These are phyloP conservation scores for Metschnikowia dekortorum DNA, from an alignment of 805 yeast genomes.

Conservation along the genomic window DNA sequence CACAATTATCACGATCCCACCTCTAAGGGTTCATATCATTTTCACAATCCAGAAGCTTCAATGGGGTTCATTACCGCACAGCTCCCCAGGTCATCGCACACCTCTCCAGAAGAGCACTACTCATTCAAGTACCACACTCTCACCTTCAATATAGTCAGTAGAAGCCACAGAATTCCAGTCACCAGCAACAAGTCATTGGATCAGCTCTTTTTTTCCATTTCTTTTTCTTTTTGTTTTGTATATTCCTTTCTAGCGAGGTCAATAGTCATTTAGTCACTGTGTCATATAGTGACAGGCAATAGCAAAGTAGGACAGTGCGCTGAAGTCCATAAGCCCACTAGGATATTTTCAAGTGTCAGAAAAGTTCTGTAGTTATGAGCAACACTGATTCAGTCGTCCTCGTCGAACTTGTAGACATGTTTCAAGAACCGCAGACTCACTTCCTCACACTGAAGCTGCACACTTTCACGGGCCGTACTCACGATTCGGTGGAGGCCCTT, in stretches of 20 bases:
- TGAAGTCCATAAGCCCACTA: no score
- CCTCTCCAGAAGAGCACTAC: not conserved
- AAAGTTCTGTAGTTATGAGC: not conserved
- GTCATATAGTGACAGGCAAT: not conserved
- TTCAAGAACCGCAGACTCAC: not conserved
- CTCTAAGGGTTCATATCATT: constrained; percentile 1
- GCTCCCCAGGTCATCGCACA: not conserved
- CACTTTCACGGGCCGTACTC: not conserved
- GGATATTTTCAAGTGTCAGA: not conserved
- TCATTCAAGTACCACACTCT: not conserved
- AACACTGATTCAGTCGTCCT: no score
- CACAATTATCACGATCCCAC: not conserved
- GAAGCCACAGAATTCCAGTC: not conserved
- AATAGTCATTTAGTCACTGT: no score
- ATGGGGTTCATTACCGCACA: not conserved
- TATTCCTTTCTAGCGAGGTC: not conserved
- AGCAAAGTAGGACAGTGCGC: not conserved
- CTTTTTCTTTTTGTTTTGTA: not conserved
- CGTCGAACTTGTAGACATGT: not conserved
- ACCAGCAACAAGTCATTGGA: not conserved
- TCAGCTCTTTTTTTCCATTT: not conserved
- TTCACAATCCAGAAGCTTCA: not conserved
- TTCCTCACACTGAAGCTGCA: not conserved
- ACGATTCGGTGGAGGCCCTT: not conserved
- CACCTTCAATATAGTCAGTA: not conserved